phyloP scores from a whole-genome alignment of 179 eudicot species.

The Camellia oleifera region DNA sequence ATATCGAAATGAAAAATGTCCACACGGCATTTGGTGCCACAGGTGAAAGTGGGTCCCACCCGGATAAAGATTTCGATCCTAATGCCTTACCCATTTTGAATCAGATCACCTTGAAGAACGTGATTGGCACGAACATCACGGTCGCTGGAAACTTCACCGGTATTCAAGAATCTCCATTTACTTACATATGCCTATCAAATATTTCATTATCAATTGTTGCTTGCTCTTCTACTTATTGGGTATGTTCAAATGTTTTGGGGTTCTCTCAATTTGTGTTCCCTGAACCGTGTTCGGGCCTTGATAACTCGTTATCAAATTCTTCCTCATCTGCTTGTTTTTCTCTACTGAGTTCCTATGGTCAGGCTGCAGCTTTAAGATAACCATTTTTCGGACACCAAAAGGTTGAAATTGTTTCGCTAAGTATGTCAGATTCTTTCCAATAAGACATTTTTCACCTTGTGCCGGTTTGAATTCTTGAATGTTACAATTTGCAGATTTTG shows the following conservation, averaged over 20 bases:
- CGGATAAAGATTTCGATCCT: conserved; percentile 60
- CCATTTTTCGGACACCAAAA: not conserved
- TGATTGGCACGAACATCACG: conserved; percentile 36
- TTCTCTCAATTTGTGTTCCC: conserved; percentile 44
- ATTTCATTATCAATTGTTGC: conserved; percentile 28
- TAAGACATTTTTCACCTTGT: conserved; percentile 18
- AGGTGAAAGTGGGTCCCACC: conserved; percentile 54
- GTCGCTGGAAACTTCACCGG: conserved; percentile 49
- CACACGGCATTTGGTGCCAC: conserved; percentile 46
- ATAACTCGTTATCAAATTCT: conserved; percentile 16
- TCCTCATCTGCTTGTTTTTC: conserved; percentile 24
- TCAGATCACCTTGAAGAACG: conserved; percentile 36
- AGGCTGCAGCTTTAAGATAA: conserved; percentile 24
- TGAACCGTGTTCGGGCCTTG: conserved; percentile 50
- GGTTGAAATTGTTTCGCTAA: conserved; percentile 11
- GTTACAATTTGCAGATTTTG: conserved; percentile 34
- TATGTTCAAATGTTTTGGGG: conserved; percentile 48
- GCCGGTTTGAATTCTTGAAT: conserved; percentile 36
- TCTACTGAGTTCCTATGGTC: conserved; percentile 24
- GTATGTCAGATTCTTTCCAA: conserved; percentile 46
- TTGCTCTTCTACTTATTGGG: conserved; percentile 33
- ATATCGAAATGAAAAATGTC: conserved; percentile 39
- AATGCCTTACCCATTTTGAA: conserved; percentile 41
- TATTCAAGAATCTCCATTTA: conserved; percentile 52
- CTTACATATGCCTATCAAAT: conserved; percentile 46